phyloP scores from a whole-genome alignment of 495 filamentous ascomycete genomes.

The Trichoderma reesei region DNA sequence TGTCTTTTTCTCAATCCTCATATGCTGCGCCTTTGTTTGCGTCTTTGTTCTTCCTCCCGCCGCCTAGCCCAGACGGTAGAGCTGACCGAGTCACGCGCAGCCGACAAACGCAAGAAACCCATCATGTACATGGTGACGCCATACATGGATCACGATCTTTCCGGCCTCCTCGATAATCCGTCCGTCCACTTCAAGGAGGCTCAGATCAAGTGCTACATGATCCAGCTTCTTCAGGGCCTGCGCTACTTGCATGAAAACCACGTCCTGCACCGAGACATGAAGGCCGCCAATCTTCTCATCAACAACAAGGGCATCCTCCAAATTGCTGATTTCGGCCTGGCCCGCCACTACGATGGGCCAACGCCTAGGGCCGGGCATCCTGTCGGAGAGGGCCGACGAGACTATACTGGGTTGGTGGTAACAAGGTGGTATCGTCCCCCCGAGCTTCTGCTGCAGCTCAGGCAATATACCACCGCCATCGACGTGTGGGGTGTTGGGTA shows the following conservation, averaged over 20 bases:
- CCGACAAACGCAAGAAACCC: constrained; percentile 69
- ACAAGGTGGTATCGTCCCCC: constrained; percentile 96
- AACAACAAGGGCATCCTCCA: constrained; percentile 89
- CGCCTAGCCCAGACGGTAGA: not conserved
- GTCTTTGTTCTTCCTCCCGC: not conserved
- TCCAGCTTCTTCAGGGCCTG: constrained; percentile 84
- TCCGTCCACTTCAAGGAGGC: constrained; percentile 72
- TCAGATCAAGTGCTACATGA: constrained; percentile 96
- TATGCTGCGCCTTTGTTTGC: not conserved
- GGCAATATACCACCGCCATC: constrained; percentile 87
- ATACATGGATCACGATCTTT: constrained; percentile 98
- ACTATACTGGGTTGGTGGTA: constrained; percentile 92
- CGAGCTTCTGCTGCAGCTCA: constrained; percentile 79
- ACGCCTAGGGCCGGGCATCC: constrained; percentile 70
- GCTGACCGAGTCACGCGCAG: constrained; percentile 23
- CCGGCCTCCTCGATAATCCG: constrained; percentile 90
- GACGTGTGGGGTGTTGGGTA: constrained; percentile 98
- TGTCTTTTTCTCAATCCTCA: not conserved
- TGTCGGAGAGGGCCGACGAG: constrained; percentile 73
- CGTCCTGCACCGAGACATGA: constrained; percentile 96
- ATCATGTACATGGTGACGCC: constrained; percentile 98
- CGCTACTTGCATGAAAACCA: constrained; percentile 81
- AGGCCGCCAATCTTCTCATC: constrained; percentile 95
- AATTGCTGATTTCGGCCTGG: constrained; percentile 95
- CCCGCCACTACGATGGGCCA: constrained; percentile 83